Evolutionary conservation across 257 asterid species (phyloP), one percentile per base, ranked within the genome.

Genomic region (Oldenlandia corymbosa): DNA sequence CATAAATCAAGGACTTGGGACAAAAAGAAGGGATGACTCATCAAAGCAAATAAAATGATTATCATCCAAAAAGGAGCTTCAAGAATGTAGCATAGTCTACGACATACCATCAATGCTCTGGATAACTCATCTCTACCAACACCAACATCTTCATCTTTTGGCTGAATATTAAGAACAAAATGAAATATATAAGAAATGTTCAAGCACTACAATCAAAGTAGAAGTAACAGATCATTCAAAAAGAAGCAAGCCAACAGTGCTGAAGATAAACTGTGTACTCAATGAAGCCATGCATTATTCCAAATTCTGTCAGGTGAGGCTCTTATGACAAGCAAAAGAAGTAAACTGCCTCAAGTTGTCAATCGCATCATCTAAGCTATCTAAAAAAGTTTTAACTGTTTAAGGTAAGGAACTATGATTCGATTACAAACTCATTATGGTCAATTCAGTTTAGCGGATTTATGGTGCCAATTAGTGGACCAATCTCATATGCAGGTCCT

Each of bases 81-180:
- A 51, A 17, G 47, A 58, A 28, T 16, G 56, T 27, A 49, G 26
- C 53, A 47, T 11, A 62, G 67, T 58, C 23, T 75, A 65, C 53
- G 31, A 72, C 93, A 71, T 78, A 93, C 99, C 99, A 84, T 84
- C 71, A 93, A 81, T 66, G 94, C 95, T 80, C 74, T 77, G 62
- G 99, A 85, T 58, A 90, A 93, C 73, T 85, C 91, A 76, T 77
- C 96, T 68, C 75, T 87, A 78, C 78, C 81, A 71, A 77, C 74
- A 66, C 63, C 91, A 65, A 74, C 84, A 67, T 84, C 94, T 69
- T 81, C 91, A 49, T 76, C 85, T 58, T 80, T 83, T 30, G 82
- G 84, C 99, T 92, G 80, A 36, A 70, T 59, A 62, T 24, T 59
- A 60, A 67, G 78, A 52, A 72, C 52, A 67, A 74, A 73, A 48